Evolutionary conservation across 441 rosid genomes (phyloP), one percentile per base, ranked within the genome.

Genomic region (Sinapis alba): DNA sequence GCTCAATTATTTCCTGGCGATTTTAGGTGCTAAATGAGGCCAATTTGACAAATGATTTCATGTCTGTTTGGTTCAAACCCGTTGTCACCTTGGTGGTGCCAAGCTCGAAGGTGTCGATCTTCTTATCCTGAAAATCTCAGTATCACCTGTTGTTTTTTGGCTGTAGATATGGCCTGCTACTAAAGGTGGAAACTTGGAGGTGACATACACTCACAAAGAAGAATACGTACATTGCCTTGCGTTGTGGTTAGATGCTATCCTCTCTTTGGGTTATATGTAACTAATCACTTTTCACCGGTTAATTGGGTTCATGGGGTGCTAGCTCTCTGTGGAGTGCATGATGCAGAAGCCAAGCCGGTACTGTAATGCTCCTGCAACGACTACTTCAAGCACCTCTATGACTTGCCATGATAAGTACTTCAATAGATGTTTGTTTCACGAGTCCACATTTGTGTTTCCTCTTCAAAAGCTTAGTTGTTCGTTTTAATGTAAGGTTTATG

Each of bases 21-120:
- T 11, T n/a, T 4, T 74, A 88, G 96, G 98, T 93, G 20, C 92
- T 93, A 7, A 90, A 94, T 18, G 97, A 91, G 67, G 97, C 98
- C 3, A 90, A 91, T 82, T 84, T 94, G 12, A 90, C 91, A 11
- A 86, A 94, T 72, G 98, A 0, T 87, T 94, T 58, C 89, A 89
- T 1, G 95, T 82, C 36, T 84, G 97, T 66, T 71, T 96, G 0
- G 96, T 92, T 28, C 86, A 90, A 28, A 94, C 96, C 24, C 91
- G 95, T 11, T 90, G 95, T 76, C 97, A 92, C 76, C 92, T 92
- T 10, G 97, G 95, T 12, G 93, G 97, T 79, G 98, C 98, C 36
- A 62, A 77, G 5, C 87, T 94, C 47, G 91, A 88, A 78, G 98
- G 98, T 60, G 97, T 97, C n/a, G n/a, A n/a, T n/a, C 57, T 45